Evolutionary conservation across 2,329 filamentous ascomycete species (phyloP).

Genomic region (Scolecobasidium constrictum): DNA sequence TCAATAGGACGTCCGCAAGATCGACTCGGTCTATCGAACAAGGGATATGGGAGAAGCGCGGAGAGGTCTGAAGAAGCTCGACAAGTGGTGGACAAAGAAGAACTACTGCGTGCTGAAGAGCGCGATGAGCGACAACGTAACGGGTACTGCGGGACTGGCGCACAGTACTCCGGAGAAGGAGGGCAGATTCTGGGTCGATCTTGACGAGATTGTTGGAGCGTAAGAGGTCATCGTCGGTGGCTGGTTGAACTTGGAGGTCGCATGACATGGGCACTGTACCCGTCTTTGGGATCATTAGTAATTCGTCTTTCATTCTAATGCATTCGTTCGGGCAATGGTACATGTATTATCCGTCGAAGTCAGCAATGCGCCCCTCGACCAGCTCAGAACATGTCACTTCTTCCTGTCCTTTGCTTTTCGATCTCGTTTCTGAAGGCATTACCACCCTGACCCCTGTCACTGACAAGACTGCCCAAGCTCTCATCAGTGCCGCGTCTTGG

Average conservation of each 20-base stretch:
- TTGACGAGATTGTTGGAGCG: background rate
- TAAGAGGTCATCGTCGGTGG: background rate
- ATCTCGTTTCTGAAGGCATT: constrained; percentile 27
- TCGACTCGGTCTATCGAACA: constrained; percentile 26
- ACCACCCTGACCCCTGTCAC: constrained; percentile 18
- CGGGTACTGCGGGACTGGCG: too few relatives aligned
- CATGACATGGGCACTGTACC: background rate
- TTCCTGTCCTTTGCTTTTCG: constrained; percentile 26
- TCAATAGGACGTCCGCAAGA: constrained; percentile 2
- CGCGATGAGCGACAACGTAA: background rate
- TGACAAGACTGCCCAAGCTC: constrained; percentile 20
- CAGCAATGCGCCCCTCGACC: background rate
- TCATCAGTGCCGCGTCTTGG: constrained; percentile 15
- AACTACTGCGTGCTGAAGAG: background rate
- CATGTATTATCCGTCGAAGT: background rate
- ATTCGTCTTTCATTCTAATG: background rate
- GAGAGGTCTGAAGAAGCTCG: constrained; percentile 18
- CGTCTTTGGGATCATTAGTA: background rate
- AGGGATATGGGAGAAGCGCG: constrained; percentile 22
- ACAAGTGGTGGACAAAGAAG: constrained; percentile 16
- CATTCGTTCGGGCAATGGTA: background rate
- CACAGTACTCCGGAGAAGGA: background rate
- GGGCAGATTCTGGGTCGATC: background rate
- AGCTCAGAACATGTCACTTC: background rate
- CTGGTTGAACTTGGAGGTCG: background rate